A percentile compares a stretch with the other conserved stretches of the same genome.
Evolutionary conservation across 345 rosid genomes (phyloP).

Genomic region (Boechera divaricarpa): DNA sequence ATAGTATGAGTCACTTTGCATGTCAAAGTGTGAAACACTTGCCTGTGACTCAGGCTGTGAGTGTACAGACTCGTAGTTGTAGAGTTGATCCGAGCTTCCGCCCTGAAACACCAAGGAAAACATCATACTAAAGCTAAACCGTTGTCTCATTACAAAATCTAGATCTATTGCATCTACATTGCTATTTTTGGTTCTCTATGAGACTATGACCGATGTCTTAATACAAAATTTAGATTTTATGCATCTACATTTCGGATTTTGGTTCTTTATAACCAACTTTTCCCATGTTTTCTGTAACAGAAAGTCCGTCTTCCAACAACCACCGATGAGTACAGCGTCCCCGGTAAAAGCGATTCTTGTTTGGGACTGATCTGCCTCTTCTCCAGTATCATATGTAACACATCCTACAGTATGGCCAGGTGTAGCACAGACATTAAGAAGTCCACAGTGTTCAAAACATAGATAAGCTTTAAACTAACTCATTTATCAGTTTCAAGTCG

Average conservation of each 20-base stretch:
- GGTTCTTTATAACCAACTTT: background rate
- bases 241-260: background rate
- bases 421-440: slow-evolving; percentile 57
- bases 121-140: background rate
- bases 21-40: background rate
- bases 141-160: no score
- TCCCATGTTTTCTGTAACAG: slow-evolving; percentile 55
- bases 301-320: slow-evolving; percentile 94
- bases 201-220: background rate
- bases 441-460: slow-evolving; percentile 88
- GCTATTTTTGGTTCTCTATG: no score
- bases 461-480: slow-evolving; percentile 72
- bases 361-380: slow-evolving; percentile 74
- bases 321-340: slow-evolving; percentile 80
- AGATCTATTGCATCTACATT: no score
- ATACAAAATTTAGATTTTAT: background rate
- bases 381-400: slow-evolving; percentile 90
- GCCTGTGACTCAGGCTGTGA: slow-evolving; percentile 53
- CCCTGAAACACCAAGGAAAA: slow-evolving; percentile 53
- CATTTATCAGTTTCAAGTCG: slow-evolving; percentile 48
- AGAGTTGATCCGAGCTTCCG: slow-evolving; percentile 80
- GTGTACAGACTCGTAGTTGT: slow-evolving; percentile 77
- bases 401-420: slow-evolving; percentile 53
- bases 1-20: background rate
- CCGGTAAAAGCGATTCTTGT: slow-evolving; percentile 97